These are phyloP conservation scores for Beauveria brongniartii DNA, from an alignment of 2,329 filamentous ascomycete genomes.

Conservation along the genomic window DNA sequence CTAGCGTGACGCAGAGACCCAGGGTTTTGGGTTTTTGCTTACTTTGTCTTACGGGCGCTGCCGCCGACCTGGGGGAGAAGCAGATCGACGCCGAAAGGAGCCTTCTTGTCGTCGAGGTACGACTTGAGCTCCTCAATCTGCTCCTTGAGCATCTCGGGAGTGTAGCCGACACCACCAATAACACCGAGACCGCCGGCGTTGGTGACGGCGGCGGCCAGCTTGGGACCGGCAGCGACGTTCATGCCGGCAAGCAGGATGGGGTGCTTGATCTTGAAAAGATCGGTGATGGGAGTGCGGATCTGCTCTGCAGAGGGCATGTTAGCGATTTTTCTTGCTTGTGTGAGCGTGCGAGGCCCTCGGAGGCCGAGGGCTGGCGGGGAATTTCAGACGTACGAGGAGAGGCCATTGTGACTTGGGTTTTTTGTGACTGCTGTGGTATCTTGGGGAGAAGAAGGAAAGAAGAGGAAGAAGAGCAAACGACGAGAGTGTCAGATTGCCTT, in stretches of 20 bases:
- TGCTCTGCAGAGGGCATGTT: conserved; percentile 23
- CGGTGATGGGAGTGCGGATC: conserved; percentile 85
- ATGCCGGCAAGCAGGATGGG: conserved; percentile 93
- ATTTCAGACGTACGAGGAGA: conserved; percentile 8
- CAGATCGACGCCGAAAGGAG: conserved; percentile 90
- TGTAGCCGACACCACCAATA: conserved; percentile 92
- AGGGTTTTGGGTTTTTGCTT: conserved; percentile 19
- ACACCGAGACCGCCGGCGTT: conserved; percentile 96
- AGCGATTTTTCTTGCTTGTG: not conserved
- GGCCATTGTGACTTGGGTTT: conserved; percentile 5
- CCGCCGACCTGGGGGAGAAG: conserved; percentile 92
- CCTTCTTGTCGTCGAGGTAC: conserved; percentile 80
- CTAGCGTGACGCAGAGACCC: not conserved
- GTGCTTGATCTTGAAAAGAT: conserved; percentile 97
- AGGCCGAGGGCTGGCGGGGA: not conserved
- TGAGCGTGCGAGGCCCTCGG: not conserved
- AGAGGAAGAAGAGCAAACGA: not conserved
- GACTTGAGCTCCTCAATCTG: conserved; percentile 93
- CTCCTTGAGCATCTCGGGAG: conserved; percentile 91
- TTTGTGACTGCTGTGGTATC: not conserved
- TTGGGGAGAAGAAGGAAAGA: not conserved
- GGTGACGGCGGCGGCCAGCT: conserved; percentile 91
- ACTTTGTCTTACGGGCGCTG: conserved; percentile 89
- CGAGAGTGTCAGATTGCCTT: not conserved
- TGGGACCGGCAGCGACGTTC: conserved; percentile 97